Percentiles rank a stretch among this genome's conserved stretches.
Evolutionary conservation across 1,284 basidiomycete genomes (phyloP).

Genomic region (Kalmanozyma brasiliensis): DNA sequence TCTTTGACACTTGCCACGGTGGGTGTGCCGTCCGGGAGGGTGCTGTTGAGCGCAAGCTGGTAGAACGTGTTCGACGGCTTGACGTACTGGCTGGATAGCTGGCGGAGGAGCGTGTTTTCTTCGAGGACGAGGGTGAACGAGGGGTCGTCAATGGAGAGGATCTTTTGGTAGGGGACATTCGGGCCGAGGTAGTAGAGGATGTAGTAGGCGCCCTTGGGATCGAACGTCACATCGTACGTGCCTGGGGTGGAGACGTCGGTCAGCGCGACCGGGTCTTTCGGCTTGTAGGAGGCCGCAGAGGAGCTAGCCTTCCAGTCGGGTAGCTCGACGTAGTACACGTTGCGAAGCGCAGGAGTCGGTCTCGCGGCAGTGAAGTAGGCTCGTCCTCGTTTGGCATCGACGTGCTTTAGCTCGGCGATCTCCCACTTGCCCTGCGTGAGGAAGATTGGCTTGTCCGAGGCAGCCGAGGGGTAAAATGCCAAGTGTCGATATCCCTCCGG

Average conservation of each 20-base stretch:
- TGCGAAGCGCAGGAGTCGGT: conserved; percentile 82
- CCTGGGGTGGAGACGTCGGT: conserved; percentile 76
- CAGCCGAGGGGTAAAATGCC: conserved; percentile 48
- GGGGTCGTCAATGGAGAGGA: conserved; percentile 77
- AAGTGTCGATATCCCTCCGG: conserved; percentile 54
- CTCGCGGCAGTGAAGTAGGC: conserved; percentile 89
- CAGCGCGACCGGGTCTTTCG: conserved; percentile 72
- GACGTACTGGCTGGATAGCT: conserved; percentile 78
- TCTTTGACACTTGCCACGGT: conserved; percentile 86
- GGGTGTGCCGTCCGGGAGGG: conserved; percentile 20
- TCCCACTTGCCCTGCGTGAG: conserved; percentile 91
- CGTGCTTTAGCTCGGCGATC: conserved; percentile 78
- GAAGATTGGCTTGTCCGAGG: conserved; percentile 67
- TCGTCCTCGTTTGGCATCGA: conserved; percentile 76
- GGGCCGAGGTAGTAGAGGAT: conserved; percentile 83
- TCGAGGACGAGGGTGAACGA: conserved; percentile 72
- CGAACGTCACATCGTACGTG: conserved; percentile 72
- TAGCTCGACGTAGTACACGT: conserved; percentile 74
- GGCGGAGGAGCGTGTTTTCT: conserved; percentile 79
- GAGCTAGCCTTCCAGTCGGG: conserved; percentile 33
- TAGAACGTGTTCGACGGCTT: conserved; percentile 75
- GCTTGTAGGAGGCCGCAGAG: conserved; percentile 75
- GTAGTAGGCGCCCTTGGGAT: conserved; percentile 75
- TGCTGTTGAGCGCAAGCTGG: conserved; percentile 47
- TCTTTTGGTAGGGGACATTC: conserved; percentile 83